Evolutionary conservation across 2,329 filamentous ascomycete genomes (phyloP).

Genomic region (Fusarium nematophilum): DNA sequence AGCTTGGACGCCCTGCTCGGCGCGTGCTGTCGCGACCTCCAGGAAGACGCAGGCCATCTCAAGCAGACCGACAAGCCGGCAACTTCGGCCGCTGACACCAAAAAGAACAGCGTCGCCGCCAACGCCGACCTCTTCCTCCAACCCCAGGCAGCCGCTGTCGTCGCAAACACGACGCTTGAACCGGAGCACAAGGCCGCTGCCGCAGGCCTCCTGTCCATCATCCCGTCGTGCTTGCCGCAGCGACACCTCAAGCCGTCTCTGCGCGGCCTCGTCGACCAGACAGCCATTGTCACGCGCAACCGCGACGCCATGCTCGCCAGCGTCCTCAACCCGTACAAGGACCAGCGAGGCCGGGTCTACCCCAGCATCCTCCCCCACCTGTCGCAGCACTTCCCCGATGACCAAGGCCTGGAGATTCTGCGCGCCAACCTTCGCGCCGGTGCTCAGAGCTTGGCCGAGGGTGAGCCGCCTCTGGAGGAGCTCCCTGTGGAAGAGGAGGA

Average conservation of each 20-base stretch:
- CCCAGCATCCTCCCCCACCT: slow-evolving; percentile 86
- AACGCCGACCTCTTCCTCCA: slow-evolving; percentile 80
- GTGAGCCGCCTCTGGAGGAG: slow-evolving; percentile 36
- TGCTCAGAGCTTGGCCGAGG: slow-evolving; percentile 37
- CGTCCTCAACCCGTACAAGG: slow-evolving; percentile 79
- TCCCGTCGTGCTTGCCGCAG: slow-evolving; percentile 74
- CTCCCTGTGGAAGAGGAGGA: slow-evolving; percentile 43
- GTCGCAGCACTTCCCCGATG: slow-evolving; percentile 70
- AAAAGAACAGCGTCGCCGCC: slow-evolving; percentile 57
- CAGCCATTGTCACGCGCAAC: slow-evolving; percentile 77
- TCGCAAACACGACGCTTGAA: slow-evolving; percentile 51
- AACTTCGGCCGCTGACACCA: slow-evolving; percentile 45
- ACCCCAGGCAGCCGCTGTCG: slow-evolving; percentile 48
- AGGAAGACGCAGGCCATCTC: slow-evolving; percentile 64
- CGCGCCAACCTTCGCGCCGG: slow-evolving; percentile 66
- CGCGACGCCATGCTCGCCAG: slow-evolving; percentile 83
- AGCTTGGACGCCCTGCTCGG: slow-evolving; percentile 72
- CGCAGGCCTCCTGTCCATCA: slow-evolving; percentile 67
- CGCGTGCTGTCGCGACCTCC: slow-evolving; percentile 79
- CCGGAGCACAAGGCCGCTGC: slow-evolving; percentile 67
- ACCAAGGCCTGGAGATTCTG: slow-evolving; percentile 77
- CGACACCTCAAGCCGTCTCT: slow-evolving; percentile 75
- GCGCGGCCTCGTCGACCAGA: slow-evolving; percentile 82
- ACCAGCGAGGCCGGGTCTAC: slow-evolving; percentile 71
- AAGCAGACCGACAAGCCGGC: slow-evolving; percentile 50